Evolutionary conservation across 257 asterid species (phyloP), one percentile per base, ranked within the genome.

Genomic region (Solanum bukasovii): DNA sequence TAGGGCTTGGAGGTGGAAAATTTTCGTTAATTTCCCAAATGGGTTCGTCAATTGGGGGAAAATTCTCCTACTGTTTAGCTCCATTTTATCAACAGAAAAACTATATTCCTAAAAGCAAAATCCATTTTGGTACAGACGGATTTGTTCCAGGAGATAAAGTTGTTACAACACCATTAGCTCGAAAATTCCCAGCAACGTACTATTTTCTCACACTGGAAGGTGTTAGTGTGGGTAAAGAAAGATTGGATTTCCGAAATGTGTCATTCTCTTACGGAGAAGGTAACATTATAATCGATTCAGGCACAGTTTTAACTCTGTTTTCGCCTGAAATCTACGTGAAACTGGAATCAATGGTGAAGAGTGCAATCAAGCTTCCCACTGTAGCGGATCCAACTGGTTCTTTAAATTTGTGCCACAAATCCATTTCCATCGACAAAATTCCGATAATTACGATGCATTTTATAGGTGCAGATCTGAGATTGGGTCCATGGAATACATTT

Each of bases 11-110:
- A 7, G 93, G 92, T 0, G 93, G 95, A 5, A 37, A 72, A 1
- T 86, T 42, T 46, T 95, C 98, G 11, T 44, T 96, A 7, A 89
- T 93, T 7, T 84, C 94, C 3, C 98, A 96, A 63, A 35, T 95
- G 78, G 86, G 90, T 35, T 37, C 93, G 21, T 72, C 90, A 4
- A 90, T 91, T 5, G 75, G 84, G 8, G 94, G 93, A 1, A 93
- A 91, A 63, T 96, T 96, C 73, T 96, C 98, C 0, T 96, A 95
- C 4, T 96, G 99, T 87, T 91, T 96, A 27, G 91, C 91, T 13
- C 94, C 95, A 0, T 7, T 31, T 0, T n/a, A 68, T 0, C 86
- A 31, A 27, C 87, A 18, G 1, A 25, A 23, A 1, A 25, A 1
- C 21, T 6, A 71, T 10, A 56, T 70, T 34, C 74, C 95, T 0